Base-by-base conservation (phyloP, 2,329 filamentous ascomycete genomes). In the Phoma sp. region DNA sequence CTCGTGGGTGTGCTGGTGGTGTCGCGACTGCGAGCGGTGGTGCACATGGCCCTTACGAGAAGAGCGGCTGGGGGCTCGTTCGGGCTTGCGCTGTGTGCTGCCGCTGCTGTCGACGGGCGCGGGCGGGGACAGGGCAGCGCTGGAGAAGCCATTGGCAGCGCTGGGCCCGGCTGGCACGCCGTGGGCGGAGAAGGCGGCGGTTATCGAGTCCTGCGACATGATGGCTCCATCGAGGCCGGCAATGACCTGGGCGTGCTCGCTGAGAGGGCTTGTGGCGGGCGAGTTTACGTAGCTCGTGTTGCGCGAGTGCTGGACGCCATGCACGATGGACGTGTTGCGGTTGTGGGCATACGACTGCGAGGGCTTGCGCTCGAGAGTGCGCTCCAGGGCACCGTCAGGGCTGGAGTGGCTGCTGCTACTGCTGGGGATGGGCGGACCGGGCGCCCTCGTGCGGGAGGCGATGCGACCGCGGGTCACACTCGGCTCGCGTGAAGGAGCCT, bases 271-370 rank as follows among this genome's bases (percentile, higher is more conserved):
- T 25, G 89, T 78, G 38, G 80, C 88, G 32, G 89, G 85, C 52
- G 89, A 86, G 72, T 90, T 92, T 61, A 87, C 86, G 69, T 89
- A 86, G 78, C 93, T 97, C 66, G 92, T 89, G 83, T 96, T 96
- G 77, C 93, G 80, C 52, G 84, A 89, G 76, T 99, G 95, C 74
- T 96, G 93, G 64, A 96, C 88, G 68, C 95, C 93, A 85, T 98
- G 91, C 52, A 98, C 93, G 66, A 98, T 97, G 43, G 93, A 98
- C 0, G 93, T 96, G 78, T 99, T 92, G 50, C 95, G 88, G 77
- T 98, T 92, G 75, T 99, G 93, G 55, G 90, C 91, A 80, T 98
- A 88, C 13, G 52, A 55, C 33, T 52, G 53, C 2, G 52, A 55
- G 8, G 79, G 72, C 59, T 81, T 82, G 59, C 82, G 76, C 60